A percentile compares a stretch with the other conserved stretches of the same genome.
These are phyloP conservation scores for Sechiopsis laciniata DNA, from an alignment of 306 rosid genomes.

Conservation along the genomic window DNA sequence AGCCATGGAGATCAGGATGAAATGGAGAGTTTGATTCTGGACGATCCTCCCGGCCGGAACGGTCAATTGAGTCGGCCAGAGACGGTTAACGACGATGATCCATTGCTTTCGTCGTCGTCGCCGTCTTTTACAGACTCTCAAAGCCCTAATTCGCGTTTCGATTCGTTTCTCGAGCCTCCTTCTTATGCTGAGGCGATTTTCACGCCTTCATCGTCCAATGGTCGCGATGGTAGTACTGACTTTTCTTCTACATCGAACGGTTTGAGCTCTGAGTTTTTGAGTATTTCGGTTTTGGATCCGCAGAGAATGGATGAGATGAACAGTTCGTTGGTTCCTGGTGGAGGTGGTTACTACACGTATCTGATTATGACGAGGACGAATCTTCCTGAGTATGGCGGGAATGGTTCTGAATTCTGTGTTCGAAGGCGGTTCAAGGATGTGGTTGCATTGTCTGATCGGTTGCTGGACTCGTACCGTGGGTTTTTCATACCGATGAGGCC, in stretches of 20 bases:
- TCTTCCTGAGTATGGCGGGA: constrained; percentile 35
- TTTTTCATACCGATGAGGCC: constrained; percentile 41
- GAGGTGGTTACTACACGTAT: constrained; percentile 33
- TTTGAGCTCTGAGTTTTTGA: constrained; percentile 44
- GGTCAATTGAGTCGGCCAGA: constrained; percentile 16
- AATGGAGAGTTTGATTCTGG: constrained; percentile 41
- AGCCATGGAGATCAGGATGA: constrained; percentile 29
- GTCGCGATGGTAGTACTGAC: constrained; percentile 24
- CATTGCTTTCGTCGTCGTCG: constrained; percentile 22
- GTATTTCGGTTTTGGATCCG: constrained; percentile 54
- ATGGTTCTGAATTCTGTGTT: constrained; percentile 39
- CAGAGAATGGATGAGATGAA: constrained; percentile 31
- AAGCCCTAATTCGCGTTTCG: constrained; percentile 26
- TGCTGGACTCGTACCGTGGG: constrained; percentile 35
- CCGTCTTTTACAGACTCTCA: constrained; percentile 24
- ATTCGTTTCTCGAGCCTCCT: constrained; percentile 37
- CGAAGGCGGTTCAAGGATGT: constrained; percentile 49
- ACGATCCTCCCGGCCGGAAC: constrained; percentile 29
- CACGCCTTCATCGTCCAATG: constrained; percentile 37
- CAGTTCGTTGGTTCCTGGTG: constrained; percentile 38
- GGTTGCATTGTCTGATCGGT: constrained; percentile 41
- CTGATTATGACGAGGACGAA: constrained; percentile 36
- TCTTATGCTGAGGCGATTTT: constrained; percentile 39
- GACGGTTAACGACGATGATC: constrained; percentile 20
- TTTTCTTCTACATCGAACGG: constrained; percentile 22